Evolutionary conservation across 1,139 yeast genomes (phyloP).

Genomic region (Lizanozyma gosingica): DNA sequence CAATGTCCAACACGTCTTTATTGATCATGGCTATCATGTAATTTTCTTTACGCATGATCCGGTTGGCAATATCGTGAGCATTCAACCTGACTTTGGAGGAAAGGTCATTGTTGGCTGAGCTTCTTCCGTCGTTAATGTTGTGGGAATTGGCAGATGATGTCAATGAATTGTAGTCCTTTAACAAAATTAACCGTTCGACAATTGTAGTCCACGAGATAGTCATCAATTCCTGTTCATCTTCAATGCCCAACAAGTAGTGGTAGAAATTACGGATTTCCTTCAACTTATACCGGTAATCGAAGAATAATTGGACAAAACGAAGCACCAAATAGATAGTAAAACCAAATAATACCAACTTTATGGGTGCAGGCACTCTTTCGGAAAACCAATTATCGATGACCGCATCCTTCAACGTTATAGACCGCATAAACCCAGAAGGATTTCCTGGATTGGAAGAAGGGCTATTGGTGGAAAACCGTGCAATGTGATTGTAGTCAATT

Average conservation of each 20-base stretch:
- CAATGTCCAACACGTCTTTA: conserved; percentile 62
- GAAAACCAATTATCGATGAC: conserved; percentile 55
- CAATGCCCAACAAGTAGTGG: conserved; percentile 54
- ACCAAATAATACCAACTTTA: conserved; percentile 54
- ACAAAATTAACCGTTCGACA: conserved; percentile 63
- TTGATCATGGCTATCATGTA: conserved; percentile 85
- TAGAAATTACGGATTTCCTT: conserved; percentile 60
- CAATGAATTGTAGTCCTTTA: conserved; percentile 74
- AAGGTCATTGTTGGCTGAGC: conserved; percentile 44
- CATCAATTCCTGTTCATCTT: conserved; percentile 71
- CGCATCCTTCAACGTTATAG: conserved; percentile 33
- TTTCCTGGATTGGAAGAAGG: conserved; percentile 3
- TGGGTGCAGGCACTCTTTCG: conserved; percentile 35
- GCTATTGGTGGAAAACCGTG: conserved; percentile 13
- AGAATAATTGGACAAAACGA: conserved; percentile 53
- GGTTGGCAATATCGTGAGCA: conserved; percentile 90
- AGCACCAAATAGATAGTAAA: conserved; percentile 50
- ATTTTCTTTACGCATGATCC: conserved; percentile 93
- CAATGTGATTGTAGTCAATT: conserved; percentile 44
- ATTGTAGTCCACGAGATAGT: conserved; percentile 91
- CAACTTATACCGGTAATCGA: conserved; percentile 40
- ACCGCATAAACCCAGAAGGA: conserved; percentile 23
- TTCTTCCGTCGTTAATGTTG: conserved; percentile 1
- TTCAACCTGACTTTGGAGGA: conserved; percentile 69
- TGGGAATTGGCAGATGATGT: conserved; percentile 32